A percentile compares a stretch with the other conserved stretches of the same genome.
Conservation (phyloP, 768 basidiomycete species). For the Sarcodon sp. region DNA sequence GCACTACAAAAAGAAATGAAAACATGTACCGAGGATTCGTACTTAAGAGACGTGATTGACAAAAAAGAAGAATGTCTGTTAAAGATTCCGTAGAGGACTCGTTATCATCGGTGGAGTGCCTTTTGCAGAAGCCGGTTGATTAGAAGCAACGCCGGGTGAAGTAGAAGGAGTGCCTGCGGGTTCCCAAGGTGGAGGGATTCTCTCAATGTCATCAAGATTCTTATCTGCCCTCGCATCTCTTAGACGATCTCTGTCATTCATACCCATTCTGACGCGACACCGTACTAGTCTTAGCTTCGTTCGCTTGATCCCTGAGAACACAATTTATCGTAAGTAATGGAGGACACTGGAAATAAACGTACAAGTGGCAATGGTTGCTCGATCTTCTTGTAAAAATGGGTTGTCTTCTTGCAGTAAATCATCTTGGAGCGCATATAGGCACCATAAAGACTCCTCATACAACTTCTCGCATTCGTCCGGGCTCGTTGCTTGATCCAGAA, state of each 20-base stretch:
- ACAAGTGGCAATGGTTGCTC: slow-evolving; percentile 70
- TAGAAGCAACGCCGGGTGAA: too few relatives aligned
- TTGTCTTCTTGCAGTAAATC: slow-evolving; percentile 73
- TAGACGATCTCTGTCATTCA: slow-evolving; percentile 61
- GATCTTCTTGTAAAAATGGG: slow-evolving; percentile 77
- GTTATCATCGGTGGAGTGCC: too few relatives aligned
- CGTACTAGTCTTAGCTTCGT: slow-evolving; percentile 76
- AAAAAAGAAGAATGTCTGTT: too few relatives aligned
- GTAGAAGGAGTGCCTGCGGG: background rate
- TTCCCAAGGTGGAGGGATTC: slow-evolving; percentile 50
- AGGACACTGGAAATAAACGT: slow-evolving; percentile 13
- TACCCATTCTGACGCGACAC: slow-evolving; percentile 64
- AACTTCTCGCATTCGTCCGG: slow-evolving; percentile 84
- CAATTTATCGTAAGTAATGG: slow-evolving; percentile 1
- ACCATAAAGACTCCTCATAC: slow-evolving; percentile 93
- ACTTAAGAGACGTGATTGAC: too few relatives aligned
- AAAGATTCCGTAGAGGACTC: too few relatives aligned
- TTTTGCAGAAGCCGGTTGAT: too few relatives aligned
- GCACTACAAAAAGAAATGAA: too few relatives aligned
- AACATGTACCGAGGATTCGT: too few relatives aligned
- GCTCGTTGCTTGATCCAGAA: slow-evolving; percentile 62
- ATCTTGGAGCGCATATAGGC: slow-evolving; percentile 85
- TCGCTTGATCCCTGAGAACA: slow-evolving; percentile 59
- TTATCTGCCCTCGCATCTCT: slow-evolving; percentile 69
- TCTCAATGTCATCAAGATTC: slow-evolving; percentile 63